Evolutionary conservation across 352 stramenopile genomes (phyloP).

Genomic region (Globisporangium megalacanthum): DNA sequence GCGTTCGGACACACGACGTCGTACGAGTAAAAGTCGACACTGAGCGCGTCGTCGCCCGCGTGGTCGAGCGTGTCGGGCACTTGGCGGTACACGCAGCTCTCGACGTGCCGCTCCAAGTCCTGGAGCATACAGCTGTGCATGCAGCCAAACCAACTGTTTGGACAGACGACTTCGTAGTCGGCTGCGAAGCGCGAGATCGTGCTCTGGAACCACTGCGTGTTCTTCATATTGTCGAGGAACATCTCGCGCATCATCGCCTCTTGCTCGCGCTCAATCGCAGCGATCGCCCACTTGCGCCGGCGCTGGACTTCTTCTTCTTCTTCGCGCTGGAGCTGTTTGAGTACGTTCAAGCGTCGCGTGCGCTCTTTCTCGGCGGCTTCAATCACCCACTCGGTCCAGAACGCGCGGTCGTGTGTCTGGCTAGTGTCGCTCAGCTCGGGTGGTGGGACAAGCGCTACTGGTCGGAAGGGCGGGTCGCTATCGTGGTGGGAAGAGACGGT

Average conservation of each 20-base stretch:
- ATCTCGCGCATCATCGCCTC: constrained; percentile 74
- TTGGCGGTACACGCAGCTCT: constrained; percentile 64
- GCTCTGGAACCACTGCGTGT: constrained; percentile 85
- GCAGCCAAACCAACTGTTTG: constrained; percentile 85
- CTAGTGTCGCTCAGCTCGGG: background rate
- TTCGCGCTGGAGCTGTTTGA: constrained; percentile 67
- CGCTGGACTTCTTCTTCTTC: constrained; percentile 69
- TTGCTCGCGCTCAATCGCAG: constrained; percentile 78
- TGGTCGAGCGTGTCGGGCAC: constrained; percentile 71
- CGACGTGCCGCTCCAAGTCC: constrained; percentile 64
- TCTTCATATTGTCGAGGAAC: constrained; percentile 87
- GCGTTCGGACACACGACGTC: constrained; percentile 83
- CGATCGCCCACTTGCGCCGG: constrained; percentile 66
- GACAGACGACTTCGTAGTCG: constrained; percentile 84
- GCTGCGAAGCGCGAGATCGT: constrained; percentile 74
- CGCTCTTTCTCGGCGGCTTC: constrained; percentile 76
- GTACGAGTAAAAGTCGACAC: constrained; percentile 73
- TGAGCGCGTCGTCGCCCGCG: constrained; percentile 39
- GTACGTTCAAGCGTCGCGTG: constrained; percentile 47
- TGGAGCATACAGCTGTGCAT: constrained; percentile 82
- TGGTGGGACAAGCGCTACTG: background rate
- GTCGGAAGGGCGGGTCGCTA: background rate
- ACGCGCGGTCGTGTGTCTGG: constrained; percentile 37
- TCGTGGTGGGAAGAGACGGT: background rate
- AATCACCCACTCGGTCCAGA: constrained; percentile 81